A percentile compares a stretch with the other conserved stretches of the same genome.
These are phyloP conservation scores for Candida mesenterica DNA, from an alignment of 1,139 yeast species.

Conservation along the genomic window DNA sequence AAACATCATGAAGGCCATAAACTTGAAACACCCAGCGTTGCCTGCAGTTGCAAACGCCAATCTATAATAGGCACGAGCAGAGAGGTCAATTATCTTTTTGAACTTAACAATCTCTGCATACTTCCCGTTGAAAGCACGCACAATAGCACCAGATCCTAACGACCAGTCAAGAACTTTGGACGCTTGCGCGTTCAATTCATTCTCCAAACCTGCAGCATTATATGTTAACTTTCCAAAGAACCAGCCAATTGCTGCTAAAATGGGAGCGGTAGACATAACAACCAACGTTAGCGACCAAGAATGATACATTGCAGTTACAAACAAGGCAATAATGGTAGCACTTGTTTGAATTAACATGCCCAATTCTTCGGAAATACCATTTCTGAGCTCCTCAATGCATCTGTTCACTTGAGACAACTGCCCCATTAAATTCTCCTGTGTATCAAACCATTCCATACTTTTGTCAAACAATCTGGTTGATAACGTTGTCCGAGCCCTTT, in stretches of 20 bases:
- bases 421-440: slow-evolving; percentile 54
- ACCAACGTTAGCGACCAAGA: slow-evolving; percentile 86
- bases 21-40: slow-evolving; percentile 58
- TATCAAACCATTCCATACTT: slow-evolving; percentile 60
- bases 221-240: slow-evolving; percentile 53
- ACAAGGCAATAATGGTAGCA: slow-evolving; percentile 53
- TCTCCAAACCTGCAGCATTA: slow-evolving; percentile 54
- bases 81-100: slow-evolving; percentile 31
- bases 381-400: slow-evolving; percentile 74
- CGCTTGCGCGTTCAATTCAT: slow-evolving; percentile 51
- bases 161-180: slow-evolving; percentile 72
- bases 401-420: slow-evolving; percentile 64
- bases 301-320: slow-evolving; percentile 66
- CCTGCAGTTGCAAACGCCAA: slow-evolving; percentile 50
- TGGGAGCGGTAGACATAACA: slow-evolving; percentile 68
- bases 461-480: slow-evolving; percentile 36
- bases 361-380: slow-evolving; percentile 66
- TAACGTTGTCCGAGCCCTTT: slow-evolving; percentile 50
- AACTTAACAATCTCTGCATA: slow-evolving; percentile 49
- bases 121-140: slow-evolving; percentile 63
- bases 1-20: slow-evolving; percentile 67
- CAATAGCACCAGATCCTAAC: slow-evolving; percentile 54
- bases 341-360: slow-evolving; percentile 55
- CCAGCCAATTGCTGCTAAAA: slow-evolving; percentile 52
- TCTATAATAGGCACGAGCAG: slow-evolving; percentile 48